Conservation (phyloP, 768 basidiomycete genomes). For the Tricholoma matsutake region DNA sequence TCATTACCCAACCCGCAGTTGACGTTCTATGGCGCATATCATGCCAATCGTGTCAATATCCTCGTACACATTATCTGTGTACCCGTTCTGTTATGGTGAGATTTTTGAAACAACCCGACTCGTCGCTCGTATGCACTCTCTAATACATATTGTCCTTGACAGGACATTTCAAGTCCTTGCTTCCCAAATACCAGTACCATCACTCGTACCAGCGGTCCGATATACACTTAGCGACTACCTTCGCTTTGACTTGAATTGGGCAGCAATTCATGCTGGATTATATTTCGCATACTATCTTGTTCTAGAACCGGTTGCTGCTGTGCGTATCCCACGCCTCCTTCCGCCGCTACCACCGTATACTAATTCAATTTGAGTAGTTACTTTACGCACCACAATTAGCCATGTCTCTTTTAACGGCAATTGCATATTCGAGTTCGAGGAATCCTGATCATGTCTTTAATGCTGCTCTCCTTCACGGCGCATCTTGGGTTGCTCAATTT, state of each 20-base stretch:
- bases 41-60: slow-evolving; percentile 79
- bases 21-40: slow-evolving; percentile 92
- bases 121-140: not conserved
- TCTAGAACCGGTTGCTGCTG: slow-evolving; percentile 84
- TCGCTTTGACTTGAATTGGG: slow-evolving; percentile 64
- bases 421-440: slow-evolving; percentile 56
- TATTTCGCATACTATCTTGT: slow-evolving; percentile 76
- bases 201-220: slow-evolving; percentile 51
- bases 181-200: slow-evolving; percentile 47
- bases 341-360: slow-evolving; percentile 1
- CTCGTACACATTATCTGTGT: slow-evolving; percentile 85
- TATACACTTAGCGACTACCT: slow-evolving; percentile 59
- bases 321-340: slow-evolving; percentile 37
- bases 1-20: slow-evolving; percentile 46
- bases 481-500: slow-evolving; percentile 93
- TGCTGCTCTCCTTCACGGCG: slow-evolving; percentile 55
- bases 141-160: slow-evolving; percentile 5
- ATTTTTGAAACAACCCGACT: not conserved
- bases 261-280: slow-evolving; percentile 53
- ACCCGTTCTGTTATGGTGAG: slow-evolving; percentile 78
- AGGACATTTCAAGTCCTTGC: slow-evolving; percentile 65
- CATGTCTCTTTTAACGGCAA: slow-evolving; percentile 66
- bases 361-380: slow-evolving; percentile 41
- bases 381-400: slow-evolving; percentile 76
- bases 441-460: slow-evolving; percentile 47